Conservation (phyloP, 192 early-diverging fungal genomes). For the Phycomyces blakesleeanus region DNA sequence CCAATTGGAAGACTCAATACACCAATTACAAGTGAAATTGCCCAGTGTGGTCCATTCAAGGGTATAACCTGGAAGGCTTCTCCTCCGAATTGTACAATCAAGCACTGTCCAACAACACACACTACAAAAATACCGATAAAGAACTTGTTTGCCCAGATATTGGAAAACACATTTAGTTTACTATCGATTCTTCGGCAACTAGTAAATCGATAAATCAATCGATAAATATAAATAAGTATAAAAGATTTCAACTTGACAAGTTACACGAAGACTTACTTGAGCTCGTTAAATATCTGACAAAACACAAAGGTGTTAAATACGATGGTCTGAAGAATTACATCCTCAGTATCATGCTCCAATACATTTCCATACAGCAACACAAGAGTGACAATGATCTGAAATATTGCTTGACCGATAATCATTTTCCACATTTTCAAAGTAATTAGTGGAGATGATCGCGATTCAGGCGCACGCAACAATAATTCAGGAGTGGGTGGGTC, state of each 20-base stretch:
- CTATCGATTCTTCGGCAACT: slow-evolving; percentile 71
- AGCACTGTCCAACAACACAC: slow-evolving; percentile 71
- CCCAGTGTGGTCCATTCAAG: slow-evolving; percentile 74
- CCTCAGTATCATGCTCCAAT: slow-evolving; percentile 43
- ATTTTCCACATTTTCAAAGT: slow-evolving; percentile 92
- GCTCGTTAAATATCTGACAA: slow-evolving; percentile 86
- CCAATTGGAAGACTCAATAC: slow-evolving; percentile 82
- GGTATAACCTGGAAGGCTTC: slow-evolving; percentile 74
- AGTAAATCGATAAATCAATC: too few species aligned
- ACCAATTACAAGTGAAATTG: slow-evolving; percentile 76
- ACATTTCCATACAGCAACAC: slow-evolving; percentile 65
- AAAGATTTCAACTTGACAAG: neutral
- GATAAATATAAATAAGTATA: neutral
- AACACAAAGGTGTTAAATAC: slow-evolving; percentile 96
- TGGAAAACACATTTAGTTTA: slow-evolving; percentile 84
- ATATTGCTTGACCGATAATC: slow-evolving; percentile 88
- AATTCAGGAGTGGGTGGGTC: slow-evolving; percentile 84
- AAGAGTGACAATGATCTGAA: slow-evolving; percentile 84
- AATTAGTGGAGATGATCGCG: slow-evolving; percentile 77
- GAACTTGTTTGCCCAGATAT: slow-evolving; percentile 71
- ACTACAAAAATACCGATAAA: slow-evolving; percentile 79
- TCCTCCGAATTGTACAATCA: slow-evolving; percentile 90
- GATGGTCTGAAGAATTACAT: slow-evolving; percentile 59
- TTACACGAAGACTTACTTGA: slow-evolving; percentile 58
- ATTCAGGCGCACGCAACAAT: slow-evolving; percentile 82